Base-by-base conservation (phyloP, 176 grass and related monocot species). In the Musa itinerans region DNA sequence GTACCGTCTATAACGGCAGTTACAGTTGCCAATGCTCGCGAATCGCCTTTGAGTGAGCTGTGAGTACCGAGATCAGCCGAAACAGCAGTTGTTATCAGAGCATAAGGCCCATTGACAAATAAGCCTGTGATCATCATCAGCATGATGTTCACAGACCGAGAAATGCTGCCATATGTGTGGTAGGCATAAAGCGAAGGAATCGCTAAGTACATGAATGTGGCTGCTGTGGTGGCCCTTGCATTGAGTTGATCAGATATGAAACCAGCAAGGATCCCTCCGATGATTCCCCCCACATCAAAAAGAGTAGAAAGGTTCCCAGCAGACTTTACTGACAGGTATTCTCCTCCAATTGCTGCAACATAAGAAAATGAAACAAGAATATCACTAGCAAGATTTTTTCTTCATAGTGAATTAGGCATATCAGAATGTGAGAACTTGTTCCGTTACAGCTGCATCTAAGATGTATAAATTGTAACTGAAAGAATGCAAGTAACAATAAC, bases 51-150 rank as follows among this genome's bases (percentile, higher is more conserved):
- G 10, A 92, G 86, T 67, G 89, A 89, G 54, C 81, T 77, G 67
- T 92, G 89, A 74, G 89, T 92, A 12, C 89, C 83, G 25, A 92
- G 76, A 86, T 92, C 89, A 59, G 86, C 83, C 69, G 89, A 92
- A 56, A 92, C 86, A 48, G 83, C 83, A 74, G 89, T 89, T 53
- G 89, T 86, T 86, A 89, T 92, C 43, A 92, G 86, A 81, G 89
- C 83, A 83, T 82, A 92, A 17, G 86, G 89, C 22, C 86, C 89
- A 27, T 92, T 89, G 61, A 92, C 86, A 84, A 92, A 89, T 26
- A 92, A 81, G 51, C 89, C 89, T 72, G 68, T 68, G 78, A 86
- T 74, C 86, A 92, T 86, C 89, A 92, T 89, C 68, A 89, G 63
- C 1, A 29, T 26, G 72, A 84, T 75, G 63, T 89, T 92, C 55